Conservation (phyloP, 352 stramenopile genomes). For the Phytophthora cajani region DNA sequence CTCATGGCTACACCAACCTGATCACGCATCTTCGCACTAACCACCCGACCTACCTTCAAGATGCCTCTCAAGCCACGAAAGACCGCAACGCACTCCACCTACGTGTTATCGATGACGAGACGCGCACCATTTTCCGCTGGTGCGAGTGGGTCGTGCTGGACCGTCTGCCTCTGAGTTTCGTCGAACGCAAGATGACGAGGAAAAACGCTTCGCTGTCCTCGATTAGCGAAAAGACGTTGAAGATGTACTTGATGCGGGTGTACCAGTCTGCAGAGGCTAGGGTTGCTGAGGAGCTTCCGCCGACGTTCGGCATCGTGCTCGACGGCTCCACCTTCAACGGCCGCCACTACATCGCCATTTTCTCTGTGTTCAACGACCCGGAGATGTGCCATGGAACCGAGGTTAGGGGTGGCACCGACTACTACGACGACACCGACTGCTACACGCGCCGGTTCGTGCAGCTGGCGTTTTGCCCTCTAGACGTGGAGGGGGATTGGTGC, state of each 20-base stretch:
- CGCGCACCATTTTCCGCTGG: constrained; percentile 8
- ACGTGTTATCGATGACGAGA: constrained; percentile 7
- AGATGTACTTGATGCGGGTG: constrained; percentile 10
- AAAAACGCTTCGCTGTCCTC: neutral
- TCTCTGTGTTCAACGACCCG: constrained; percentile 21
- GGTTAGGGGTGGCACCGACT: constrained; percentile 11
- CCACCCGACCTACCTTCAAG: constrained; percentile 9
- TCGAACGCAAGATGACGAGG: constrained; percentile 7
- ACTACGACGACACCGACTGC: constrained; percentile 26
- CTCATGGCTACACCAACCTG: constrained; percentile 12
- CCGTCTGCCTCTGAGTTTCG: constrained; percentile 2
- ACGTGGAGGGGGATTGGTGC: constrained; percentile 14
- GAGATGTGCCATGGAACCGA: neutral
- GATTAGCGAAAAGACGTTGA: constrained; percentile 8
- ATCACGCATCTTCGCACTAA: constrained; percentile 10
- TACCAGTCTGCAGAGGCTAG: neutral
- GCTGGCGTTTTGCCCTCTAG: constrained; percentile 16
- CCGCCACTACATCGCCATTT: constrained; percentile 28
- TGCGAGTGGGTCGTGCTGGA: constrained; percentile 3
- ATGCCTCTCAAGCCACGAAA: constrained; percentile 2
- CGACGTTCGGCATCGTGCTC: constrained; percentile 25
- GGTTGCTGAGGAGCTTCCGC: constrained; percentile 6
- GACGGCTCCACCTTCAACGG: constrained; percentile 11
- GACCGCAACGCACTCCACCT: constrained; percentile 9
- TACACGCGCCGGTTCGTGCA: constrained; percentile 20